A percentile compares a stretch with the other conserved stretches of the same genome.
Conservation (phyloP, 2,329 filamentous ascomycete genomes). For the Paraphoma chrysanthemicola region DNA sequence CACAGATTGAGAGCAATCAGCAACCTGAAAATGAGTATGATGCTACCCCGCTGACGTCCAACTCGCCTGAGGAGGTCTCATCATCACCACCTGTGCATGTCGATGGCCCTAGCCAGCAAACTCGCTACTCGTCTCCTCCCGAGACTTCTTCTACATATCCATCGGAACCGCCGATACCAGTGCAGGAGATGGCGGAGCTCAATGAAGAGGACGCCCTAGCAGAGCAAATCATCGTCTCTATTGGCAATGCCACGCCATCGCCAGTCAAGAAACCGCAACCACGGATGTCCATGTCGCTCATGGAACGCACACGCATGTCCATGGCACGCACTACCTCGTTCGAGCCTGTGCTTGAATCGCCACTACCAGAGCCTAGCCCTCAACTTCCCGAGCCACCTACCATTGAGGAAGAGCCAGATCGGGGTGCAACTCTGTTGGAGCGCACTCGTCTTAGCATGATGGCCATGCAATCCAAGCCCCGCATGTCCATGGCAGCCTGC, state of each 20-base stretch:
- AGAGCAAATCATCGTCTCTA: conserved; percentile 49
- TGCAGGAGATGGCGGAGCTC: conserved; percentile 26
- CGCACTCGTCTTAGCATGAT: conserved; percentile 84
- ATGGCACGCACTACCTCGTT: conserved; percentile 48
- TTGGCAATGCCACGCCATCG: conserved; percentile 49
- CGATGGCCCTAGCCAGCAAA: conserved; percentile 2
- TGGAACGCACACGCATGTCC: conserved; percentile 56
- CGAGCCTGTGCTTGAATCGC: conserved; percentile 34
- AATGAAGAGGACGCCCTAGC: conserved; percentile 41
- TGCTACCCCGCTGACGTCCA: conserved; percentile 16
- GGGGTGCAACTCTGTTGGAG: conserved; percentile 63
- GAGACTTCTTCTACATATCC: conserved; percentile 21
- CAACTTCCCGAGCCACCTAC: conserved; percentile 19
- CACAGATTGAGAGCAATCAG: conserved; percentile 4
- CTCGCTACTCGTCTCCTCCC: conserved; percentile 14
- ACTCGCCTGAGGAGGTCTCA: conserved; percentile 1
- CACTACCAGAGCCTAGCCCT: conserved; percentile 17
- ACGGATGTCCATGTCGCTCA: conserved; percentile 52
- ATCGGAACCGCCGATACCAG: conserved; percentile 18
- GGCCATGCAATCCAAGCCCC: conserved; percentile 55
- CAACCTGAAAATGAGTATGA: conserved; percentile 1
- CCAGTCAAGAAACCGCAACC: conserved; percentile 48
- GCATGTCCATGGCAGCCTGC: conserved; percentile 15
- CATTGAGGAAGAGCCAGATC: conserved; percentile 26
- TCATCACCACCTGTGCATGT: conserved; percentile 7